Base-by-base conservation (phyloP, 345 rosid species). In the Triadica sebifera region DNA sequence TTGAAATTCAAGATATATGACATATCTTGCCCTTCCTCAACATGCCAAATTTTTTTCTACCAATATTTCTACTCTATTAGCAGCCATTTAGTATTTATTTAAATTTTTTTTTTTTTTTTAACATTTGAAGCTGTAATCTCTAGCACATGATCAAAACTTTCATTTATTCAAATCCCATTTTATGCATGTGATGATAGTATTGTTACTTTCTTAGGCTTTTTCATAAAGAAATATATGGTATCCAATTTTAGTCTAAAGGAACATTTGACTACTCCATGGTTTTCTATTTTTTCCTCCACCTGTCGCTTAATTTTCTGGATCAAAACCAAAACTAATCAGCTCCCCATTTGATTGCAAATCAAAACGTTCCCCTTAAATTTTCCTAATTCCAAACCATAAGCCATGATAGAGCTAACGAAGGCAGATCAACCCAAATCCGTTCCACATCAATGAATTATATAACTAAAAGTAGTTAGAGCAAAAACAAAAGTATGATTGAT, bases 181-280 rank as follows among this genome's bases (percentile, higher is more conserved):
- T 10, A 46, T 12, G 19, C 6, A 2, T 46, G 15, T 34, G 17
- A 34, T 34, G 17, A 34, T 22, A 24, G 47, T 8, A 8, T 22
- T 46, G 53, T 38, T 29, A 38, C 25, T 22, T 66, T 24, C 20
- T 56, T 67, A 15, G 34, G 70, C 70, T 67, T 67, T 65, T 46
- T 29, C 34, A 29, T 52, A 15, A 24, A 67, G 39, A 56, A 67
- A 25, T 22, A 19, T 29, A 49, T 50, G 15, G 45, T 13, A 29
- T 67, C 37, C 24, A 55, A 29, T 29, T 15, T 65, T 67, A 49
- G 59, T 49, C 8, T 50, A 34, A 29, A 50, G 24, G 24, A 15
- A 34, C 10, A 67, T 50, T 17, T 13, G 5, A 51, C 43, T 29
- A 50, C 71, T 15, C 45, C 43, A 66, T 64, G 70, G 50, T 15